Conservation (phyloP, 192 early-diverging fungal genomes). For the Chytriomyces hyalinus region DNA sequence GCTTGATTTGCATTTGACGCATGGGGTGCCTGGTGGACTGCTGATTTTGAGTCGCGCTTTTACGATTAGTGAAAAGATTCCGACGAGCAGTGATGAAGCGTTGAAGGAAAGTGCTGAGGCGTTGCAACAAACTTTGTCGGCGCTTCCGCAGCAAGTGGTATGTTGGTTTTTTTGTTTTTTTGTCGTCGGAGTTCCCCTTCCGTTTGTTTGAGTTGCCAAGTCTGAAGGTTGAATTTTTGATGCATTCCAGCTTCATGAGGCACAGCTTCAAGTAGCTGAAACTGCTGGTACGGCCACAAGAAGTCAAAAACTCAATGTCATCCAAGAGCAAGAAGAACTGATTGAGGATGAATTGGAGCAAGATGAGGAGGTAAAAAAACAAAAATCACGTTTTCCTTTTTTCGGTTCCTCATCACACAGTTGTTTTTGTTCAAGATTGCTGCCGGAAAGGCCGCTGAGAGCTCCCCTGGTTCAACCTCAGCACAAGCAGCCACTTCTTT, state of each 20-base stretch:
- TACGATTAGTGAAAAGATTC: conserved; percentile 56
- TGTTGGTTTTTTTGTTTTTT: conserved; percentile 26
- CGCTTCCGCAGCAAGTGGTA: conserved; percentile 89
- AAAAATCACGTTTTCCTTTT: no score
- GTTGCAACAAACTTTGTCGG: conserved; percentile 88
- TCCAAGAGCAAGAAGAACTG: conserved; percentile 95
- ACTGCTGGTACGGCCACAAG: conserved; percentile 85
- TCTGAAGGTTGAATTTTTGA: neutral
- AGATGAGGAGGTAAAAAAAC: conserved; percentile 54
- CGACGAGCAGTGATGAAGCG: conserved; percentile 46
- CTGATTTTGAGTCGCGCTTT: conserved; percentile 92
- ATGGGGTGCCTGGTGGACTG: conserved; percentile 90
- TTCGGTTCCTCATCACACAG: no score
- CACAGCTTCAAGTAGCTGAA: conserved; percentile 84
- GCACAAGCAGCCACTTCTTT: neutral
- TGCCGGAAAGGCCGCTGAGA: neutral
- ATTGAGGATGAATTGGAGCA: conserved; percentile 94
- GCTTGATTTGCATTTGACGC: conserved; percentile 91
- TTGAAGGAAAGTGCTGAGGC: conserved; percentile 70
- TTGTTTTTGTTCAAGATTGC: neutral
- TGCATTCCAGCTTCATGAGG: conserved; percentile 65
- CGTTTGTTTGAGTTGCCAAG: conserved; percentile 30
- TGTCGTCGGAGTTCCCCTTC: neutral
- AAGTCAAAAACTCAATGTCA: conserved; percentile 90
- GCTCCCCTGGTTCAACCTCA: conserved; percentile 1